Percentiles rank a stretch among this genome's conserved stretches.
Conservation (phyloP, 371 early-diverging fungal genomes). For the Mucor velutinosus region DNA sequence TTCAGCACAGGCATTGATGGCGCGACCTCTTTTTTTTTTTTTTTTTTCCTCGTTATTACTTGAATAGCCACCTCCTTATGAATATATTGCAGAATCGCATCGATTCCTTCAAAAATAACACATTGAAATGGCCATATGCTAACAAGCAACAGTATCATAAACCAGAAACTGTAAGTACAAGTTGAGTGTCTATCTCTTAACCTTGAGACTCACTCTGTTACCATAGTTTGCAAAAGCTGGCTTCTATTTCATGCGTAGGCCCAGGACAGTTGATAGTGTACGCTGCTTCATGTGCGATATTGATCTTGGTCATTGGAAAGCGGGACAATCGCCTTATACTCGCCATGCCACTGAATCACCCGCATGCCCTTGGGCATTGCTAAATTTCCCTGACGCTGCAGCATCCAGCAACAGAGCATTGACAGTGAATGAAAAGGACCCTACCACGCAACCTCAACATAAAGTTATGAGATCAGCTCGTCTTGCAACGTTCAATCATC, state of each 20-base stretch:
- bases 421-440: conserved; percentile 1
- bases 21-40: neutral
- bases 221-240: conserved; percentile 40
- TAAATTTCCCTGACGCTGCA: conserved; percentile 25
- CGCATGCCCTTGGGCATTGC: conserved; percentile 27
- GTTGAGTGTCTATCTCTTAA: neutral
- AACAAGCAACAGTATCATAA: neutral
- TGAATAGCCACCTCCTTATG: conserved; percentile 3
- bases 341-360: conserved; percentile 34
- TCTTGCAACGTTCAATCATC: conserved; percentile 27
- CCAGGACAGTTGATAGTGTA: conserved; percentile 18
- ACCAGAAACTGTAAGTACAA: conserved; percentile 23
- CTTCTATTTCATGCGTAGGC: conserved; percentile 27
- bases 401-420: neutral
- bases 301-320: conserved; percentile 33
- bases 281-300: conserved; percentile 38
- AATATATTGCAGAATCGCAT: conserved; percentile 32
- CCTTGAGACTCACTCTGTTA: neutral
- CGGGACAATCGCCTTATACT: conserved; percentile 20
- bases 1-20: neutral
- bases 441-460: conserved; percentile 7
- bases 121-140: conserved; percentile 28
- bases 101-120: conserved; percentile 19
- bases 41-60: neutral
- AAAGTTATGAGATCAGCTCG: conserved; percentile 22